Evolutionary conservation across 2,329 filamentous ascomycete genomes (phyloP).

Genomic region (Westerdykella ornata): DNA sequence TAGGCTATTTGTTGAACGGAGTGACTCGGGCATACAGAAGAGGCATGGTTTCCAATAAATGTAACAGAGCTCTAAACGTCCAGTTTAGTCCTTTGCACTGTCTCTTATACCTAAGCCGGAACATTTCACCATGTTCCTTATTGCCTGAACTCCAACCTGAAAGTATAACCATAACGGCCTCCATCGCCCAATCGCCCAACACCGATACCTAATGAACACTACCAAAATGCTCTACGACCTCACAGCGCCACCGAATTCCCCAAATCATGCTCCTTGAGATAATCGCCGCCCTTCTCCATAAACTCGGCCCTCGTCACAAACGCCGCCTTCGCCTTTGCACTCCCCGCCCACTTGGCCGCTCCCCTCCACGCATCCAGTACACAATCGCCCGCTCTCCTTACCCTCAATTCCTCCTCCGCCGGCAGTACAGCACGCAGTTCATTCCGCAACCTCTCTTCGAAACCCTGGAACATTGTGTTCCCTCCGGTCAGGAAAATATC

Average conservation of each 20-base stretch:
- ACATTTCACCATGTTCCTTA: too few species aligned
- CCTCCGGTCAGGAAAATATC: conserved; percentile 96
- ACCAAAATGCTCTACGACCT: too few species aligned
- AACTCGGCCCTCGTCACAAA: conserved; percentile 78
- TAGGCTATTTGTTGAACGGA: too few species aligned
- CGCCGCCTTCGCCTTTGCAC: conserved; percentile 53
- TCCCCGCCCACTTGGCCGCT: conserved; percentile 73
- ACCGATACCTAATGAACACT: too few species aligned
- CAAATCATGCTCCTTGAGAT: conserved; percentile 65
- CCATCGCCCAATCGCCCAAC: too few species aligned
- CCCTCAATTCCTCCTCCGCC: conserved; percentile 57
- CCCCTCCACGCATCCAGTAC: conserved; percentile 89
- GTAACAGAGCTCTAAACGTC: too few species aligned
- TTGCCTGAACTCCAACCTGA: too few species aligned
- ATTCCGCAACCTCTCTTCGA: conserved; percentile 70
- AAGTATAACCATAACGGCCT: too few species aligned
- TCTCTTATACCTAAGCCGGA: too few species aligned
- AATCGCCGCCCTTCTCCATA: conserved; percentile 84
- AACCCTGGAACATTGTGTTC: conserved; percentile 76
- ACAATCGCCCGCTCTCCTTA: conserved; percentile 69
- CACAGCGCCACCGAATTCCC: conserved; percentile 32
- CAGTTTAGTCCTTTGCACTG: too few species aligned
- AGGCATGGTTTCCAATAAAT: too few species aligned
- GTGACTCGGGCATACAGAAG: too few species aligned
- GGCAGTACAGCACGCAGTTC: conserved; percentile 69